Conservation (phyloP, 805 yeast species). For the Kodamaea sagamina region DNA sequence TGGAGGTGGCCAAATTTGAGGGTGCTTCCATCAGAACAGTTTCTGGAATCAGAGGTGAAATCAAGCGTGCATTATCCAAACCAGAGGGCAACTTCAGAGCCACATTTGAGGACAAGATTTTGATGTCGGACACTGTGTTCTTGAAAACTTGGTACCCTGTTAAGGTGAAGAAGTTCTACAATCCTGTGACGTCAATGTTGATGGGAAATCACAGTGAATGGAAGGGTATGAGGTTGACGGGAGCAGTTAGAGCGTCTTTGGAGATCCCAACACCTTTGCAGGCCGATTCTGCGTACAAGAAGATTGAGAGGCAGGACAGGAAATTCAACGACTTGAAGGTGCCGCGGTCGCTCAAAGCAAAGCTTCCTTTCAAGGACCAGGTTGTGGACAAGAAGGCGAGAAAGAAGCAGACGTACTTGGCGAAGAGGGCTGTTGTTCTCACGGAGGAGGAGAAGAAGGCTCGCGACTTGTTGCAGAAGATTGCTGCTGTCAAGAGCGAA, state of each 20-base stretch:
- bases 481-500: slow-evolving; percentile 79
- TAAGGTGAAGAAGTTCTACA: slow-evolving; percentile 83
- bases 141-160: slow-evolving; percentile 98
- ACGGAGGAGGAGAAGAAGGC: slow-evolving; percentile 94
- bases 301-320: slow-evolving; percentile 81
- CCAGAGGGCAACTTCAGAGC: slow-evolving; percentile 98
- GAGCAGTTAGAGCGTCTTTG: slow-evolving; percentile 81
- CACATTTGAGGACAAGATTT: slow-evolving; percentile 91
- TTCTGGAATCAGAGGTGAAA: slow-evolving; percentile 96
- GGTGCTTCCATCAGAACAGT: slow-evolving; percentile 97
- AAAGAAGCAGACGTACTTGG: slow-evolving; percentile 74
- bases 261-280: slow-evolving; percentile 62
- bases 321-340: slow-evolving; percentile 86
- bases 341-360: slow-evolving; percentile 73
- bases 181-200: slow-evolving; percentile 91
- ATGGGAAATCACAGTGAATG: slow-evolving; percentile 77
- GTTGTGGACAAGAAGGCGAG: slow-evolving; percentile 86
- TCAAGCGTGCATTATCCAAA: slow-evolving; percentile 87
- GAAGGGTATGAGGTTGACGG: slow-evolving; percentile 96
- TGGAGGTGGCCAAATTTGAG: slow-evolving; percentile 97
- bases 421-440: slow-evolving; percentile 89
- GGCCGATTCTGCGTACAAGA: slow-evolving; percentile 54
- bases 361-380: slow-evolving; percentile 91
- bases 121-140: slow-evolving; percentile 86
- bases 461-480: slow-evolving; percentile 82